Evolutionary conservation across 495 filamentous ascomycete species (phyloP).

Genomic region (Neurospora sp.): DNA sequence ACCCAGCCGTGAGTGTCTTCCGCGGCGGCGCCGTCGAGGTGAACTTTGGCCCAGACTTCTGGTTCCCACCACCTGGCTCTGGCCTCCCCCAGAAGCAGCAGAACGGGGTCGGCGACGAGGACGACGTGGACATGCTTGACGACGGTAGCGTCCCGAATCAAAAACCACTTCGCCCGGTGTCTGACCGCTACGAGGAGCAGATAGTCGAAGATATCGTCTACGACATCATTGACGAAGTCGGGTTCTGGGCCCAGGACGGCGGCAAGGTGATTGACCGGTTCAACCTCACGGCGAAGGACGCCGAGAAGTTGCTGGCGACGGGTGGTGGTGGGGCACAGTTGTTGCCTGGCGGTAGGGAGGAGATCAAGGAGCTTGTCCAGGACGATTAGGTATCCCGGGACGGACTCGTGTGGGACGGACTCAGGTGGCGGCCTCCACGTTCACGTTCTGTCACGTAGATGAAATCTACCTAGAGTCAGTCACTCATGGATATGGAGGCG

Average conservation of each 20-base stretch:
- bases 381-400: slow-evolving; percentile 38
- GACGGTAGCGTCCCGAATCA: slow-evolving; percentile 1
- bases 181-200: slow-evolving; percentile 84
- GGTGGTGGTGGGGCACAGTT: slow-evolving; percentile 22
- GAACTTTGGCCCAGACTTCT: slow-evolving; percentile 86
- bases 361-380: slow-evolving; percentile 55
- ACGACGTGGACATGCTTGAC: slow-evolving; percentile 45
- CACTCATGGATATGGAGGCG: neutral
- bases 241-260: slow-evolving; percentile 63
- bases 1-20: slow-evolving; percentile 86
- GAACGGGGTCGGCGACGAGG: slow-evolving; percentile 15
- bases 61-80: slow-evolving; percentile 62
- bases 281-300: slow-evolving; percentile 19
- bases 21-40: slow-evolving; percentile 82
- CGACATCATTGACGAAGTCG: slow-evolving; percentile 86
- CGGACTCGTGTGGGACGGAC: neutral
- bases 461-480: neutral
- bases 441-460: neutral
- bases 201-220: slow-evolving; percentile 91
- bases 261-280: slow-evolving; percentile 34
- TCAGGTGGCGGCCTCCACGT: neutral
- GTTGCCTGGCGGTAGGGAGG: slow-evolving; percentile 33
- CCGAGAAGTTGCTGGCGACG: slow-evolving; percentile 25
- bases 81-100: neutral
- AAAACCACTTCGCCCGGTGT: slow-evolving; percentile 43